Conservation (phyloP, 306 rosid genomes). For the Morella rubra region DNA sequence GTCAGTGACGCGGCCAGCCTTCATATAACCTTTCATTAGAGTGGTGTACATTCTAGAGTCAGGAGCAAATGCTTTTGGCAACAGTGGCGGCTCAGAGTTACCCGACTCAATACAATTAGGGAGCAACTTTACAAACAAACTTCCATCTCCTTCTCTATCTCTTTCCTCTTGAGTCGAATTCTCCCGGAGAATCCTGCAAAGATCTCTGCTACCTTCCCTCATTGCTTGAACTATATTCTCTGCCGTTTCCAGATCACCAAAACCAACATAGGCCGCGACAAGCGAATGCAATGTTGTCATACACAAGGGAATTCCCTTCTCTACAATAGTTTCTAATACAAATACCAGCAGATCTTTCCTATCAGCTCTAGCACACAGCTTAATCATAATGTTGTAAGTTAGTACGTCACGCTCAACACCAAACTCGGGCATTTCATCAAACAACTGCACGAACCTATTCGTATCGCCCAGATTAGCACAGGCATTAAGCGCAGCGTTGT, state of each 20-base stretch:
- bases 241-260: constrained; percentile 69
- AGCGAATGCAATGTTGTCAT: constrained; percentile 73
- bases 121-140: constrained; percentile 65
- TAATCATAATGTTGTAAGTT: constrained; percentile 74
- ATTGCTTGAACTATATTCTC: constrained; percentile 86
- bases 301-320: constrained; percentile 57
- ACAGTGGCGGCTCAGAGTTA: constrained; percentile 50
- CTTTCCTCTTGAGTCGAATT: constrained; percentile 22
- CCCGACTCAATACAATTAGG: constrained; percentile 48
- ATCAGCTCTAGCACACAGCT: constrained; percentile 61
- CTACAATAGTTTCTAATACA: constrained; percentile 75
- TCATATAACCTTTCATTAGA: constrained; percentile 95
- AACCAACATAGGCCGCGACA: constrained; percentile 81
- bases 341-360: constrained; percentile 70
- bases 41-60: constrained; percentile 84
- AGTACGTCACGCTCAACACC: constrained; percentile 66
- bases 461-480: constrained; percentile 75
- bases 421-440: constrained; percentile 74
- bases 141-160: constrained; percentile 19
- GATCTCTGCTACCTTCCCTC: constrained; percentile 82
- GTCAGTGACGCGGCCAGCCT: constrained; percentile 71
- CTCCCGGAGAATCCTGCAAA: constrained; percentile 60
- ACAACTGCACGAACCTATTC: constrained; percentile 67
- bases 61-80: constrained; percentile 60
- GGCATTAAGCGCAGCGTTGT: constrained; percentile 82